Evolutionary conservation across 768 basidiomycete genomes (phyloP).

Genomic region (Auricularia sp.): DNA sequence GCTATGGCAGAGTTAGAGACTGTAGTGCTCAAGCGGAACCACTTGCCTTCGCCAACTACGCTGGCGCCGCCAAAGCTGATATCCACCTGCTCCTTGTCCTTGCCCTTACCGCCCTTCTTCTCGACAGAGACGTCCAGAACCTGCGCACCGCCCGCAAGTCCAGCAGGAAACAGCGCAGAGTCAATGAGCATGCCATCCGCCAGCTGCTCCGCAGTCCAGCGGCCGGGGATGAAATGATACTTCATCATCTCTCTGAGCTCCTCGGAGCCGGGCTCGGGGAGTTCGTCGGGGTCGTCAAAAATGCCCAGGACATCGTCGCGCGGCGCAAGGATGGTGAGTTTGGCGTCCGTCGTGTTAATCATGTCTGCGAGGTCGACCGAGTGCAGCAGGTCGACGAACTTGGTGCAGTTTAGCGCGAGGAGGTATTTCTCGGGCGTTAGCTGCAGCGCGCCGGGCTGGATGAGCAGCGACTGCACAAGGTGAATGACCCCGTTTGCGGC

Average conservation of each 20-base stretch:
- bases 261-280: conserved; percentile 55
- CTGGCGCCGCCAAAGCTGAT: conserved; percentile 79
- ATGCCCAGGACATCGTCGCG: conserved; percentile 71
- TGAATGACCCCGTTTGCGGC: conserved; percentile 94
- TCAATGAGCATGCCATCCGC: conserved; percentile 65
- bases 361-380: conserved; percentile 64
- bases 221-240: conserved; percentile 89
- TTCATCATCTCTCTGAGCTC: conserved; percentile 64
- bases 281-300: conserved; percentile 35
- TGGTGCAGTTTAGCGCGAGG: conserved; percentile 81
- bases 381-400: conserved; percentile 81
- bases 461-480: conserved; percentile 70
- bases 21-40: background rate
- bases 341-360: conserved; percentile 55
- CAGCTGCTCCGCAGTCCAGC: conserved; percentile 61
- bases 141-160: conserved; percentile 58
- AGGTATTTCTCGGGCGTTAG: conserved; percentile 94
- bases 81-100: conserved; percentile 24
- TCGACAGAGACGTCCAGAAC: conserved; percentile 61
- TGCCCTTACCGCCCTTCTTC: conserved; percentile 33
- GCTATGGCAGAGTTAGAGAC: background rate
- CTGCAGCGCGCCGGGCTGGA: conserved; percentile 63
- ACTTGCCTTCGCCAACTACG: conserved; percentile 53
- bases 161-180: conserved; percentile 64
- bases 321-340: conserved; percentile 87